phyloP scores from a whole-genome alignment of 441 rosid species.

The Adansonia madagascariensis region DNA sequence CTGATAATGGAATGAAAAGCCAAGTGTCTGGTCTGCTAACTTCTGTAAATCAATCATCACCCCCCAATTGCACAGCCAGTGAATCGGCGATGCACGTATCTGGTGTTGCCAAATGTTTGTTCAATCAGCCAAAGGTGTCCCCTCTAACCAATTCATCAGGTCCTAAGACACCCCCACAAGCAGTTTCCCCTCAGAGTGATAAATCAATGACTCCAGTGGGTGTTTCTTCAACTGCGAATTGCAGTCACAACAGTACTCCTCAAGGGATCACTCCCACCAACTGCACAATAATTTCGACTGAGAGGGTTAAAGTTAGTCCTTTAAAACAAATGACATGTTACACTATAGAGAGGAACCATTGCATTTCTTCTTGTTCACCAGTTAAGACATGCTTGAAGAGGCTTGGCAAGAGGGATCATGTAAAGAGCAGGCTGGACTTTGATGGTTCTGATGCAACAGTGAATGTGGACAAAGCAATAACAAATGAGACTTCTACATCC shows the following conservation, averaged over 20 bases:
- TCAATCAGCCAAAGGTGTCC: conserved; percentile 45
- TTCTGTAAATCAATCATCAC: conserved; percentile 32
- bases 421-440: conserved; percentile 77
- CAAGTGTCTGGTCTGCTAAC: conserved; percentile 35
- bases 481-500: conserved; percentile 49
- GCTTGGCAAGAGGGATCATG: conserved; percentile 56
- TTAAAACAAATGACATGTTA: conserved; percentile 58
- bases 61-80: conserved; percentile 24
- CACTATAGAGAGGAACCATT: conserved; percentile 63
- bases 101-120: conserved; percentile 70
- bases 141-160: conserved; percentile 50
- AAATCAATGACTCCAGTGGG: conserved; percentile 44
- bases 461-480: conserved; percentile 35
- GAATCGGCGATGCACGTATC: conserved; percentile 42
- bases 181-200: conserved; percentile 42
- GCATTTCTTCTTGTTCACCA: conserved; percentile 65
- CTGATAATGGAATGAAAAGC: conserved; percentile 28
- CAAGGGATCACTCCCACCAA: conserved; percentile 59
- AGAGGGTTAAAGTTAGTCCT: conserved; percentile 77
- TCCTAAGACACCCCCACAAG: conserved; percentile 69
- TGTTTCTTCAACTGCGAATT: conserved; percentile 35
- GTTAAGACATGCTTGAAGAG: conserved; percentile 51
- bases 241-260: conserved; percentile 46
- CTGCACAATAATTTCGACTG: conserved; percentile 69
- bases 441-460: conserved; percentile 51